phyloP scores from a whole-genome alignment of 805 yeast genomes.

The Wickerhamomyces ciferrii region DNA sequence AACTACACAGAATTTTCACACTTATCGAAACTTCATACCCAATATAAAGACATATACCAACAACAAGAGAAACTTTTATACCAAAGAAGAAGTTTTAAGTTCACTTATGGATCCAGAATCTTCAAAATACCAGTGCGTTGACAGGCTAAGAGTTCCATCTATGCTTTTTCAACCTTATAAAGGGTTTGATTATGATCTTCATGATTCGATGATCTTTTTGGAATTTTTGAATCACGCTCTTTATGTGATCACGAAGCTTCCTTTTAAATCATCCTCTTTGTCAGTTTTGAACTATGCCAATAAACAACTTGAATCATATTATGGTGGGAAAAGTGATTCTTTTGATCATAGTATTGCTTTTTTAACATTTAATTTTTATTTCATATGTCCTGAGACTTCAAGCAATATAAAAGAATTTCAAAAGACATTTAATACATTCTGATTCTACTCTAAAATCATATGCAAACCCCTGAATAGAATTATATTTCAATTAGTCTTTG shows the following conservation, averaged over 20 bases:
- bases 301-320: background rate
- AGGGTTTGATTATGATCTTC: background rate
- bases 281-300: background rate
- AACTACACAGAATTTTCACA: background rate
- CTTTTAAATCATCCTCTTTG: background rate
- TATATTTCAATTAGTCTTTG: too few species aligned
- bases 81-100: background rate
- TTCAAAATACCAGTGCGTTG: background rate
- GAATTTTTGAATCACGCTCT: background rate
- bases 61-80: background rate
- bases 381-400: background rate
- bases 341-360: background rate
- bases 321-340: background rate
- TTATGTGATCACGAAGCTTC: background rate
- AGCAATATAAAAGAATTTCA: background rate
- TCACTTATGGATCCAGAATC: background rate
- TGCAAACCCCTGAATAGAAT: too few species aligned
- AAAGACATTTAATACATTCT: too few species aligned
- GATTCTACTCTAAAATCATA: too few species aligned
- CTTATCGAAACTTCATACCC: background rate
- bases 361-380: background rate
- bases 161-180: background rate
- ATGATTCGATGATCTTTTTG: background rate
- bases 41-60: background rate
- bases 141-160: background rate